Evolutionary conservation across 306 rosid species (phyloP).

Genomic region (Rubus parviflorus): DNA sequence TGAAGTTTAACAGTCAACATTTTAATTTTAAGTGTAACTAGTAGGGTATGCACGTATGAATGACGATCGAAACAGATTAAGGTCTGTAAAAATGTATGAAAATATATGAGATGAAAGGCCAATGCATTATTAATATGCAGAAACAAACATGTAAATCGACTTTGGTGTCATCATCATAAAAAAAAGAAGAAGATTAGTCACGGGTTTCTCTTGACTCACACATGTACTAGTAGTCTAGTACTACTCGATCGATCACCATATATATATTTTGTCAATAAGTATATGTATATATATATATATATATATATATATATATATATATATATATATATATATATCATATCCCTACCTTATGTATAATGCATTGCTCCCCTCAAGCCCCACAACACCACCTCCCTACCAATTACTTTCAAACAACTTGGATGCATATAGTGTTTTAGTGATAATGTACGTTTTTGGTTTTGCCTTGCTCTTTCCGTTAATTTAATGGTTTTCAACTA

Average conservation of each 20-base stretch:
- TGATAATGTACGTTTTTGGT: not conserved
- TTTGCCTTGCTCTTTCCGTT: not conserved
- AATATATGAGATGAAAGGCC: not conserved
- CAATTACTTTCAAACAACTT: slow-evolving; percentile 23
- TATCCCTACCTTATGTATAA: not conserved
- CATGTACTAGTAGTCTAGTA: not conserved
- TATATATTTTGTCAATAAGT: not conserved
- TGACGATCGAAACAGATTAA: not conserved
- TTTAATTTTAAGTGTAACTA: not conserved
- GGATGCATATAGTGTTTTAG: not conserved
- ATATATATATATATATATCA: too few species aligned
- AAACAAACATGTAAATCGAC: not conserved
- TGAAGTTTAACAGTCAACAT: not conserved
- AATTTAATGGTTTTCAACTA: not conserved
- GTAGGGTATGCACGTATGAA: not conserved
- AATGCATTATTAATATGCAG: not conserved
- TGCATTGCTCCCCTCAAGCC: slow-evolving; percentile 32
- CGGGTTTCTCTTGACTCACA: slow-evolving; percentile 84
- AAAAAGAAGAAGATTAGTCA: slow-evolving; percentile 42
- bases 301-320: too few species aligned
- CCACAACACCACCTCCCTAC: slow-evolving; percentile 42
- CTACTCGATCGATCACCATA: not conserved
- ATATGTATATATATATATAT: too few species aligned
- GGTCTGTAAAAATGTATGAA: not conserved
- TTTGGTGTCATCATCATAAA: slow-evolving; percentile 40